A percentile compares a stretch with the other conserved stretches of the same genome.
phyloP scores from a whole-genome alignment of 371 early-diverging fungal genomes.

The Coemansia sp. region DNA sequence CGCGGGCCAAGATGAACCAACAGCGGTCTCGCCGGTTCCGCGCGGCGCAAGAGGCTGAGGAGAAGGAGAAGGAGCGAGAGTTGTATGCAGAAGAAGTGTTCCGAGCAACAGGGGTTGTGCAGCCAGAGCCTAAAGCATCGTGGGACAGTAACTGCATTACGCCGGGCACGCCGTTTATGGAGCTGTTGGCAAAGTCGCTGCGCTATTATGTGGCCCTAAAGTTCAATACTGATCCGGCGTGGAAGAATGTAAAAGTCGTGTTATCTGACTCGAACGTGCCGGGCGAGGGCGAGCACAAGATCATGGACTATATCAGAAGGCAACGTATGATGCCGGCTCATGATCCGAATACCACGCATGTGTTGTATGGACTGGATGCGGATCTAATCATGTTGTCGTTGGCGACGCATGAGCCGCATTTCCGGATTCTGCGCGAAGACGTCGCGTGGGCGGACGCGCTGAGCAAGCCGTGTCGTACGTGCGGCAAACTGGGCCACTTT shows the following conservation, averaged over 20 bases:
- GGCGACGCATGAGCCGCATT: slow-evolving; percentile 97
- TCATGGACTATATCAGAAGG: slow-evolving; percentile 96
- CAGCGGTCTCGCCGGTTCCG: slow-evolving; percentile 97
- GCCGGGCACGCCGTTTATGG: slow-evolving; percentile 88
- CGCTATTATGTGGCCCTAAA: slow-evolving; percentile 88
- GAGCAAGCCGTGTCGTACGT: slow-evolving; percentile 58
- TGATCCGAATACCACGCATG: slow-evolving; percentile 89
- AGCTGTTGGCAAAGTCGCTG: slow-evolving; percentile 81
- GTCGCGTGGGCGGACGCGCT: slow-evolving; percentile 64
- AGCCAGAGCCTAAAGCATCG: slow-evolving; percentile 58
- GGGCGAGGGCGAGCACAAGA: slow-evolving; percentile 99
- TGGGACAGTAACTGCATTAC: slow-evolving; percentile 99
- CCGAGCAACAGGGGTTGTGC: slow-evolving; percentile 63
- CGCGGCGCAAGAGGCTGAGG: slow-evolving; percentile 84
- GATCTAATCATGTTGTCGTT: slow-evolving; percentile 99
- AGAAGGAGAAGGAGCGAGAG: slow-evolving; percentile 71
- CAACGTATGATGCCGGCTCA: slow-evolving; percentile 77
- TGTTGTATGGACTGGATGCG: slow-evolving; percentile 98
- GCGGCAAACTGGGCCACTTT: slow-evolving; percentile 82
- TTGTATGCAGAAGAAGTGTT: slow-evolving; percentile 65
- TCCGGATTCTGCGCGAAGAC: slow-evolving; percentile 97
- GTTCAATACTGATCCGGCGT: slow-evolving; percentile 85
- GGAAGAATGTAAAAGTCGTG: slow-evolving; percentile 87
- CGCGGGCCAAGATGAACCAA: slow-evolving; percentile 99
- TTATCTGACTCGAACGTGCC: slow-evolving; percentile 96